Evolutionary conservation across 495 filamentous ascomycete genomes (phyloP), one percentile per base, ranked within the genome.

Genomic region (Paragyromitra xinjiangensis): DNA sequence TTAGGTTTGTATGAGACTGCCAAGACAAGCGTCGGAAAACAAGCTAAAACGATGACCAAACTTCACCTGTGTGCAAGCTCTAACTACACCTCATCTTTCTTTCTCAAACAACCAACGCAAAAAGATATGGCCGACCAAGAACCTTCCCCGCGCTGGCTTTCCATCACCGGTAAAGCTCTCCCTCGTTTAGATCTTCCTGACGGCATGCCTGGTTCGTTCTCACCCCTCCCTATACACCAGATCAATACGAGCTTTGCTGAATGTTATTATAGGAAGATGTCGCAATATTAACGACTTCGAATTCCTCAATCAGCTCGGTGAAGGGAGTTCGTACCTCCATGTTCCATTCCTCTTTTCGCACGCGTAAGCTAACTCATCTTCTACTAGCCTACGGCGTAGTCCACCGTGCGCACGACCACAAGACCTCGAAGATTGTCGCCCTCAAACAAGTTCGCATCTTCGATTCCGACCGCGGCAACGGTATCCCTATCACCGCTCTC

Each of bases 401-500:
- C 48, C 83, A 82, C 74, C 85, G 85, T 16, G 84, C 85, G 12
- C 79, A 63, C 66, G 83, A 86, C 66, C 73, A 72, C 40, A 73
- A 75, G 48, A 83, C 80, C 8, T 81, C 81, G 14, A 77, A 78
- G 39, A 77, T 86, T 39, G 85, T 86, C 45, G 85, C 85, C 40
- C 76, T 86, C 29, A 86, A 86, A 68, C 85, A 86, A 77, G 80
- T 86, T 61, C 84, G 83, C 26, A 83, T 86, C 44, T 79, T 84
- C 39, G 82, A 83, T 29, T 79, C 82, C 16, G 83, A 86, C 66
- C 83, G 85, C 44, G 84, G 84, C n/a, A 85, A 86, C 63, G 85
- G 85, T 42, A 85, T 86, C 45, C 85, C 85, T 4, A 86, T 86
- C 48, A 86, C 85, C 1, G 84, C 85, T 9, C 69, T 87, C 22